Base-by-base conservation (phyloP, 208 protist species). In the Wallacemonas sp. region DNA sequence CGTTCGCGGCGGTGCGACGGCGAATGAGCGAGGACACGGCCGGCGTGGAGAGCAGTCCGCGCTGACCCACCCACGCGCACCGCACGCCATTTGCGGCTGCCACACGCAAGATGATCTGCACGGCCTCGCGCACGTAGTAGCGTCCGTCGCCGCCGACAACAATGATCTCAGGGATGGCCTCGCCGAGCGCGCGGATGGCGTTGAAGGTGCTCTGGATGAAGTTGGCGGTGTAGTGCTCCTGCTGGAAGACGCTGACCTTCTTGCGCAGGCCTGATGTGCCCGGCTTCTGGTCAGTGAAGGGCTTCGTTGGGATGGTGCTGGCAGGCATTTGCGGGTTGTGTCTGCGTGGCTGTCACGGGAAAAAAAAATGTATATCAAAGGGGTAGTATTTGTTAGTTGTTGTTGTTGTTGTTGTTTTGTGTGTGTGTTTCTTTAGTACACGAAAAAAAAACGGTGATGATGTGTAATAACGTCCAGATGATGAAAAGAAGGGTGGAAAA, bases 91-190 rank as follows among this genome's bases (percentile, higher is more conserved):
- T 98, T 0, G 94, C 98, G 16, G 91, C 88, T 18, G 96, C 88
- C 45, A 99, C 92, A 63, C 86, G 74, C 31, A 98, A 69, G 67
- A 99, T 98, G 18, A 91, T 89, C 74, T 99, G 95, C 54, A 98
- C 81, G 4, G 95, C 97, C 59, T 97, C 79, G 2, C 67, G 48
- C 41, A 94, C 85, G 72, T 90, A 98, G 81, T 97, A 99, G 41
- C 98, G 87, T 14, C 98, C 98, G 78, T 99, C 98, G 67, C 98
- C 98, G 62, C 97, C 97, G 23, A 99, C 68, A 20, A 99, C 91
- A 1, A 99, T 67, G 1, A 89, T 89, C 8, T 80, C 70, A 12
- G 85, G 81, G 31, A 87, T 67, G 50, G 20, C 67, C 1, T 41
- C 68, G 45, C 71, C 71, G 38, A 82, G 48, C n/a, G 71, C 70